Percentiles rank a stretch among this genome's conserved stretches.
Evolutionary conservation across 306 rosid genomes (phyloP).

Genomic region (Quercus parvula): DNA sequence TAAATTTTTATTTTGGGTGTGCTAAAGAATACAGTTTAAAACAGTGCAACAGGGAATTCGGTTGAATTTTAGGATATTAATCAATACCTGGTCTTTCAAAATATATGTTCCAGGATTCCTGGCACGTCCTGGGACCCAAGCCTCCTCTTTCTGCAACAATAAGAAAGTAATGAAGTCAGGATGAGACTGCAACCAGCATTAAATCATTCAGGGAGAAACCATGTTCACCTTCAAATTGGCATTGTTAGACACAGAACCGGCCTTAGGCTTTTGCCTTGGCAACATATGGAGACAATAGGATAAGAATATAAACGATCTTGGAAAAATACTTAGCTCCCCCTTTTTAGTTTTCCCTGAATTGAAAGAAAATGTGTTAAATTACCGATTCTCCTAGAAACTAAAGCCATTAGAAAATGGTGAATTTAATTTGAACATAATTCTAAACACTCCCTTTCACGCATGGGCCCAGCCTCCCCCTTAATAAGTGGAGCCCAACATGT

Average conservation of each 20-base stretch:
- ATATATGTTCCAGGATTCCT: slow-evolving; percentile 80
- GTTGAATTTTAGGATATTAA: neutral
- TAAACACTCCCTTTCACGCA: too few species aligned
- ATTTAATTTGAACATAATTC: too few species aligned
- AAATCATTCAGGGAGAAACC: neutral
- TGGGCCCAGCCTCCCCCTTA: too few species aligned
- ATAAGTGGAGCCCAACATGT: too few species aligned
- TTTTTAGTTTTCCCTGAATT: slow-evolving; percentile 76
- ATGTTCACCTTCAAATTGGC: slow-evolving; percentile 51
- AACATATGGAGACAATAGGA: slow-evolving; percentile 83
- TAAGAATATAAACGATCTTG: slow-evolving; percentile 53
- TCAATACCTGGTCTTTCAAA: slow-evolving; percentile 62
- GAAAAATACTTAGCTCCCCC: slow-evolving; percentile 87
- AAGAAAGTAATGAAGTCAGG: neutral
- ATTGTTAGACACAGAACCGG: slow-evolving; percentile 39
- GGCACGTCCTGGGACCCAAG: slow-evolving; percentile 72
- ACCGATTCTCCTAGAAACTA: too few species aligned
- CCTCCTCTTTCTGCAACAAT: slow-evolving; percentile 41
- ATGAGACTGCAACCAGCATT: slow-evolving; percentile 10
- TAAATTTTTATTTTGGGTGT: too few species aligned
- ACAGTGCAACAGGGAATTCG: too few species aligned
- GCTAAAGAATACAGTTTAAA: too few species aligned
- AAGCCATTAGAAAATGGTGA: too few species aligned
- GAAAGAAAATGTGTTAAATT: neutral
- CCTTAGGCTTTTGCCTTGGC: slow-evolving; percentile 69